Evolutionary conservation across 2,329 filamentous ascomycete species (phyloP).

Genomic region (Pyrenochaeta sp.): DNA sequence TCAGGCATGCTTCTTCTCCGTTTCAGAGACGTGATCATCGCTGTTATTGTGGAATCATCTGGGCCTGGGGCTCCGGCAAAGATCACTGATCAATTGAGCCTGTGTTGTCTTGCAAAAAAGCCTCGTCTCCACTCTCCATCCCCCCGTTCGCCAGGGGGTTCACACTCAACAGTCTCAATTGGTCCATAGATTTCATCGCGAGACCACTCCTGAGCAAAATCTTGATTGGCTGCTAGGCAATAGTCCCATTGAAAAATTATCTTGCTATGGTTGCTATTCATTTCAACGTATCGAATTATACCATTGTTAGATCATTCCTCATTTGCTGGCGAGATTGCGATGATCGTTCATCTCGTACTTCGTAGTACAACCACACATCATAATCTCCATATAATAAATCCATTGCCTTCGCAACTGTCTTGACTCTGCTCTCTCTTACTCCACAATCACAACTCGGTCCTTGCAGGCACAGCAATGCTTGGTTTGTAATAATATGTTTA

Average conservation of each 20-base stretch:
- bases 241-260: background rate
- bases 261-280: background rate
- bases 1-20: too few relatives aligned
- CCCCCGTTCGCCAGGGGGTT: too few relatives aligned
- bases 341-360: background rate
- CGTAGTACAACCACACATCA: background rate
- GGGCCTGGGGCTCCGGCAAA: too few relatives aligned
- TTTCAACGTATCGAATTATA: background rate
- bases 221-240: constrained; percentile 1
- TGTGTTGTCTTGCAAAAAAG: too few relatives aligned
- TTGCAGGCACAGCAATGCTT: background rate
- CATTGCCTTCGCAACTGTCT: background rate
- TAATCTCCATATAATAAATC: too few relatives aligned
- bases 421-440: background rate
- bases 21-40: too few relatives aligned
- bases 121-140: too few relatives aligned
- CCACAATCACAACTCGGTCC: background rate
- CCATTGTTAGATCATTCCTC: background rate
- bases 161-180: too few relatives aligned
- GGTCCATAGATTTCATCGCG: too few relatives aligned
- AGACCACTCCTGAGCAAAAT: too few relatives aligned
- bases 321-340: constrained; percentile 1
- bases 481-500: constrained; percentile 13
- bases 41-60: too few relatives aligned
- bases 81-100: too few relatives aligned